Evolutionary conservation across 2,329 filamentous ascomycete genomes (phyloP), one percentile per base, ranked within the genome.

Genomic region (Pyrenophora teres): DNA sequence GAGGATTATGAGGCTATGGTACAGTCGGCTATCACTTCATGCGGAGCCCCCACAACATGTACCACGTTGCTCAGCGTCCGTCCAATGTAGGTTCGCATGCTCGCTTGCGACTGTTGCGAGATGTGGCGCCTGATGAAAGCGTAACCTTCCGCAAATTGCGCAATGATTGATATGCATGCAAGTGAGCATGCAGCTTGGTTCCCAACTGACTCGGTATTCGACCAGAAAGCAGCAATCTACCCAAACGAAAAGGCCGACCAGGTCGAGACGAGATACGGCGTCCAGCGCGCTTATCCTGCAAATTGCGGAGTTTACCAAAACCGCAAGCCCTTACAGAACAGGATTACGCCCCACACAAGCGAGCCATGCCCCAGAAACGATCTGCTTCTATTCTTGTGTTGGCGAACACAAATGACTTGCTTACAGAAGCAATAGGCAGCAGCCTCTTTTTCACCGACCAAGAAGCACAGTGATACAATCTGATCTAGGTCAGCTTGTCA

Each of bases 401-500:
- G 27, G 27, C 27, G 27, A 30, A 30, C 9, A 30, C 27, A 30
- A 30, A 10, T 13, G 10, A 30, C 27, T 37, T 37, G 41, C 46
- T 44, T 19, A 23, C 27, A 30, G 27, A 30, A 30, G 27, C 27
- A 30, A 30, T 30, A 30, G 38, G 31, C 32, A 39, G 16, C 30
- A 48, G 23, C 37, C 25, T 44, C 41, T 32, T 23, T 9, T 40
- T 59, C 53, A 63, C 58, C 60, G 53, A 62, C 59, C 50, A 59
- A 32, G 13, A 33, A 46, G 33, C 51, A 47, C 40, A 40, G 58
- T 59, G 50, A 52, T 40, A 62, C 54, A 46, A 59, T 57, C 57
- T 57, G 49, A 62, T 57, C 52, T 56, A 33, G 31, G 47, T 52
- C 49, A 46, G 50, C 37, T 25, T 37, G 23, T 30, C 46, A 46